Conservation (phyloP, 441 rosid species). For the Bocquillonia castaneifolia region DNA sequence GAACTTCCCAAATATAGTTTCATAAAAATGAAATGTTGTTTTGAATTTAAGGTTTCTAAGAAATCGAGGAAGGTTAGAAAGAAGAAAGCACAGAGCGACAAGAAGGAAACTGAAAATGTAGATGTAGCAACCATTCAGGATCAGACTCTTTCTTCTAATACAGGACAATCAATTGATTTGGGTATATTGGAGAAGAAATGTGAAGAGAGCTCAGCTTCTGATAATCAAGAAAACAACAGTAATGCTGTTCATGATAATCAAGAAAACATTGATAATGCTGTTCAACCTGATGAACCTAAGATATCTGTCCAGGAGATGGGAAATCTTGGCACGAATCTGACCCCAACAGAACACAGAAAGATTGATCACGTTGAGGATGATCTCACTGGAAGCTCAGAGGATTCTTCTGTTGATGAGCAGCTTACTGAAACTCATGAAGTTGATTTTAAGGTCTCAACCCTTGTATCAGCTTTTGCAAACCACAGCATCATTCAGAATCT, state of each 20-base stretch:
- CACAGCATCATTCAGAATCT: conserved; percentile 71
- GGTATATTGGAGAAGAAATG: conserved; percentile 27
- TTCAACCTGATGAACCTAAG: conserved; percentile 36
- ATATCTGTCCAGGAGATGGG: conserved; percentile 32
- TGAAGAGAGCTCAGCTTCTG: conserved; percentile 31
- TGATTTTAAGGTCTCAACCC: conserved; percentile 77
- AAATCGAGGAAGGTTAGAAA: conserved; percentile 71
- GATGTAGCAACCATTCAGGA: conserved; percentile 36
- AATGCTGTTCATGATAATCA: conserved; percentile 27
- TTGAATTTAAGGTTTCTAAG: conserved; percentile 68
- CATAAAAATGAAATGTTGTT: conserved; percentile 18
- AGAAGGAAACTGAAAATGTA: conserved; percentile 40
- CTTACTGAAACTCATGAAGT: conserved; percentile 64
- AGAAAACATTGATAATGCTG: conserved; percentile 23
- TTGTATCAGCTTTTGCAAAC: conserved; percentile 80
- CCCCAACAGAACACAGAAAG: conserved; percentile 30
- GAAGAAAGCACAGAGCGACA: conserved; percentile 37
- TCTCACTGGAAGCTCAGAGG: conserved; percentile 45
- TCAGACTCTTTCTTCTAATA: conserved; percentile 30
- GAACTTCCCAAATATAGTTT: conserved; percentile 5
- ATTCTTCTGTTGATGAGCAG: conserved; percentile 72
- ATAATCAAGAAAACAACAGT: conserved; percentile 28
- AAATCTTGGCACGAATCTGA: conserved; percentile 29
- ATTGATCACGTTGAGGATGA: conserved; percentile 38
- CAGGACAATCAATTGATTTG: conserved; percentile 30